These are phyloP conservation scores for Suillus discolor DNA, from an alignment of 768 basidiomycete genomes.

Conservation along the genomic window DNA sequence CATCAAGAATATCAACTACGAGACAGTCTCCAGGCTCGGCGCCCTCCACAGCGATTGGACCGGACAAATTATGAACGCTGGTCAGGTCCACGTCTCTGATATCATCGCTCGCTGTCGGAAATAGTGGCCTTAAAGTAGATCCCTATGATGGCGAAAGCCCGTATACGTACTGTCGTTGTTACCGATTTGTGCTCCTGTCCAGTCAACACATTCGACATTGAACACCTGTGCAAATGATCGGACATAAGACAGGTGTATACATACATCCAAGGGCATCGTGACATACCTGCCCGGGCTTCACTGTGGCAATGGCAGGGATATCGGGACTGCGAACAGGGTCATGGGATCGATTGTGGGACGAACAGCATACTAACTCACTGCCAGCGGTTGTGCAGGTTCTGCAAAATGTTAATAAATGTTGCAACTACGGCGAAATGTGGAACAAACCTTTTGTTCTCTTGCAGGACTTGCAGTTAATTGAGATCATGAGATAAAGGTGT, in stretches of 20 bases:
- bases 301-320: conserved; percentile 61
- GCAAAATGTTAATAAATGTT: not conserved
- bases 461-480: conserved; percentile 39
- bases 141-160: not conserved
- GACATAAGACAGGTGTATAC: not conserved
- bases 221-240: conserved; percentile 48
- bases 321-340: conserved; percentile 46
- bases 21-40: conserved; percentile 81
- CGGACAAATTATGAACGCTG: conserved; percentile 74
- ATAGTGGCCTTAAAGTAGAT: not conserved
- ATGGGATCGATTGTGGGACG: not conserved
- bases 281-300: conserved; percentile 60
- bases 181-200: conserved; percentile 80
- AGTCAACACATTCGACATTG: conserved; percentile 73
- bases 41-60: conserved; percentile 73
- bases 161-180: conserved; percentile 64
- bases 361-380: conserved; percentile 48
- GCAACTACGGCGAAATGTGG: not conserved
- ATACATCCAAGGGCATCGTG: not conserved
- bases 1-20: conserved; percentile 79
- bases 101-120: conserved; percentile 59
- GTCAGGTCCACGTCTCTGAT: conserved; percentile 65
- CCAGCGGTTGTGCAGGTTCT: conserved; percentile 76
- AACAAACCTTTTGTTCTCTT: conserved; percentile 56
- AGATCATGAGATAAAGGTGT: conserved; percentile 4